Evolutionary conservation across 208 protist genomes (phyloP), one percentile per base, ranked within the genome.

Genomic region (Wallacemonas rigidus): DNA sequence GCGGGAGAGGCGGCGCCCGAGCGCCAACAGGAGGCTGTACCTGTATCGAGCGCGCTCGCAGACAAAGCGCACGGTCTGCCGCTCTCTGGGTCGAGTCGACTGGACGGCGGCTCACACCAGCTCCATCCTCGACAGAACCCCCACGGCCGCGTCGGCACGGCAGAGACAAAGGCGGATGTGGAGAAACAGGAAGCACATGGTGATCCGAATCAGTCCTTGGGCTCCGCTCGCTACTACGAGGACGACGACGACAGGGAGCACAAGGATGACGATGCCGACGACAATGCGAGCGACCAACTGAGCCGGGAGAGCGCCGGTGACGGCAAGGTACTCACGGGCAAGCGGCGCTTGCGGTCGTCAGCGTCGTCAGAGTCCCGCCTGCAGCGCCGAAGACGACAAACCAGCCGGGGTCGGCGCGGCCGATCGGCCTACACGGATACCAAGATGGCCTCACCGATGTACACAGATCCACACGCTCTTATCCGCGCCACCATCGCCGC

Each of bases 161-260:
- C 45, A 50, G 8, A 50, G 53, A n/a, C 53, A 57, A 0, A 8
- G 6, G 17, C 15, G 6, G 9, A 8, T 15, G 9, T 35, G 9
- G 6, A 17, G 14, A 7, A 17, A 36, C 15, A 6, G 17, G 17
- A 5, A 57, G 5, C 53, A 7, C 9, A 5, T 63, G 38, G 26
- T 6, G 60, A 51, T 4, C 3, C 43, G n/a, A 36, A 65, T 15
- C 11, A 44, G 15, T 65, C 60, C 4, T 3, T 65, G 11, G 60
- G 60, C 43, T 65, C 60, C 26, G 60, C 60, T 12, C 36, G 60
- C n/a, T 65, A 65, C 41, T 65, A 65, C 60, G 6, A 44, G 39
- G 41, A 65, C 41, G 60, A 65, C n/a, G 57, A 63, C 5, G 39
- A 44, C 17, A 9, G 38, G 4, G 36, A 63, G 7, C 15, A 35